Base-by-base conservation (phyloP, 768 basidiomycete species). In the Udeniomyces megalosporus region DNA sequence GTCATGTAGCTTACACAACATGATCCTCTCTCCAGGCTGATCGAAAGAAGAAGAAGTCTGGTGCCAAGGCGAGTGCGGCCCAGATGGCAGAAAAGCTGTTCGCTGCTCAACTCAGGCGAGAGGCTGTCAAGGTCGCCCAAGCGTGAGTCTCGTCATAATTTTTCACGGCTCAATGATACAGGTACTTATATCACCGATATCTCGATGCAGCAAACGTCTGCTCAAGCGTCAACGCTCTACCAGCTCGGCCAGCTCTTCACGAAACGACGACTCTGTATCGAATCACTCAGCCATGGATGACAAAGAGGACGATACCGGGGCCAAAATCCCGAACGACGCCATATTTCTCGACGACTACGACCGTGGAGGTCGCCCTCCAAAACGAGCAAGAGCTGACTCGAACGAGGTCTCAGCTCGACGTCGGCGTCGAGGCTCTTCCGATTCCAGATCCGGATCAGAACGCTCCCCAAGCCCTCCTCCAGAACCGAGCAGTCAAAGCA, bases 41-140 rank as follows among this genome's bases (percentile, higher is more conserved):
- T 66, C 78, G 95, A 58, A 92, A 81, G 77, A 82, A 81, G 71
- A 88, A 89, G 79, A 97, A 93, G 77, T 81, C 78, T 54, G 93
- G 93, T 3, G 92, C 92, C 11, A 88, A 84, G 3, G 78, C 81
- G 1, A 92, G 82, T 69, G 88, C 93, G 75, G 81, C 78, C 17
- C 86, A 85, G 71, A 76, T 95, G 22, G 95, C 95, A 0, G 90
- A 96, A 75, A 84, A 84, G 72, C 78, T 99, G 60, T 80, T 97
- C 10, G 89, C 92, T 3, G 92, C 92, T 4, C 91, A 95, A 67
- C 77, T 99, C 81, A 81, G 95, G 69, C 79, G 86, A 24, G 88
- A 87, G 68, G 93, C 91, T 17, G 74, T 97, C 61, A 82, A 81
- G 58, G 83, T 84, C 56, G 70, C 72, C 58, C 69, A 73, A 66